Evolutionary conservation across 768 basidiomycete species (phyloP).

Genomic region (Termitomyces sp.): DNA sequence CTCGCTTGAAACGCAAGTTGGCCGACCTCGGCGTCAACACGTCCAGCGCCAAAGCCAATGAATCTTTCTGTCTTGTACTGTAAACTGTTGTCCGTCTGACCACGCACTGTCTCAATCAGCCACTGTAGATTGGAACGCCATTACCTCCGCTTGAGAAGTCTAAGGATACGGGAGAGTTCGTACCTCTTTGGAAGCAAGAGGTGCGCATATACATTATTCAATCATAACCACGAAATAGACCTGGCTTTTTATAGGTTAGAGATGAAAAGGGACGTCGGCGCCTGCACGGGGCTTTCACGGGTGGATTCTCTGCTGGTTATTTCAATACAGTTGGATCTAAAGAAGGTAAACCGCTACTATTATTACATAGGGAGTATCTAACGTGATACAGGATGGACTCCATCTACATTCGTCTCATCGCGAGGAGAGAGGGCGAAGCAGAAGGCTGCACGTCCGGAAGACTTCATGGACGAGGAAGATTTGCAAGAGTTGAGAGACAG

Average conservation of each 20-base stretch:
- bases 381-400: slow-evolving; percentile 78
- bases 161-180: slow-evolving; percentile 90
- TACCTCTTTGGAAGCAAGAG: slow-evolving; percentile 98
- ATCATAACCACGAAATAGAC: not conserved
- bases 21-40: slow-evolving; percentile 17
- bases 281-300: slow-evolving; percentile 98
- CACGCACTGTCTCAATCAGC: not conserved
- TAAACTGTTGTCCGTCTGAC: not conserved
- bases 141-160: slow-evolving; percentile 92
- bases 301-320: slow-evolving; percentile 97
- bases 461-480: slow-evolving; percentile 99
- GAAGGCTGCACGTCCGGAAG: slow-evolving; percentile 66
- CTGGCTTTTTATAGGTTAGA: slow-evolving; percentile 49
- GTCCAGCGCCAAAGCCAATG: slow-evolving; percentile 14
- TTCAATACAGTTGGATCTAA: slow-evolving; percentile 95
- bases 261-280: slow-evolving; percentile 91
- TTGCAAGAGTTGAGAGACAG: slow-evolving; percentile 75
- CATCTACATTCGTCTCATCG: slow-evolving; percentile 89
- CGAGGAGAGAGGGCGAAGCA: slow-evolving; percentile 67
- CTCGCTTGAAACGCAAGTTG: slow-evolving; percentile 16
- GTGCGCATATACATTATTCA: slow-evolving; percentile 34
- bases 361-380: not conserved
- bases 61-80: slow-evolving; percentile 16
- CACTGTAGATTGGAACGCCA: slow-evolving; percentile 84
- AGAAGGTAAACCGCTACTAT: slow-evolving; percentile 58